Evolutionary conservation across 148 eudicot genomes (phyloP).

Genomic region (Amaranthus hypochondriacus): DNA sequence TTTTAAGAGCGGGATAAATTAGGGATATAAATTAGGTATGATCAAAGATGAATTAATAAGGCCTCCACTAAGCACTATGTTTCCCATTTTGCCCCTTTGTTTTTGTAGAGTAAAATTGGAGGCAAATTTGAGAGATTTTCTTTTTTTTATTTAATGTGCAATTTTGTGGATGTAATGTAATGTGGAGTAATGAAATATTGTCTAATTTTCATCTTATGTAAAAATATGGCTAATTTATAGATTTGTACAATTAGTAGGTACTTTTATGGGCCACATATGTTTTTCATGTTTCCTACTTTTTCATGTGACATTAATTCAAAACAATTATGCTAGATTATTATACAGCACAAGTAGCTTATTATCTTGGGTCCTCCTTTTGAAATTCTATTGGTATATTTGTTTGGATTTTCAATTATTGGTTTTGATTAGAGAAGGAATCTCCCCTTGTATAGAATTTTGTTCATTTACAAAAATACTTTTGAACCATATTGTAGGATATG

Average conservation of each 20-base stretch:
- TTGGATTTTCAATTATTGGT: neutral
- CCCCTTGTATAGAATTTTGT: neutral
- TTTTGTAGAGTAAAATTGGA: constrained; percentile 18
- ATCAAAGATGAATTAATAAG: constrained; percentile 1
- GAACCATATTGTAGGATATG: constrained; percentile 23
- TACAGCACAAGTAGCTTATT: neutral
- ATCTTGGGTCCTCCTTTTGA: neutral
- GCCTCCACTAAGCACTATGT: constrained; percentile 4
- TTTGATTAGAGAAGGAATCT: neutral
- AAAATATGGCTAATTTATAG: neutral
- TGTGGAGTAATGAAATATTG: neutral
- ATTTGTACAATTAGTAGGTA: neutral
- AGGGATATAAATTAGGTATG: neutral
- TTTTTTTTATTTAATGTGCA: neutral
- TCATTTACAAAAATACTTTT: neutral
- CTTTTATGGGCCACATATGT: constrained; percentile 7
- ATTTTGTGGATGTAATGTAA: neutral
- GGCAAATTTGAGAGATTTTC: constrained; percentile 20
- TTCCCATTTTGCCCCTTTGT: constrained; percentile 19
- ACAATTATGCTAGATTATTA: neutral
- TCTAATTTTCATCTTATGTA: no score
- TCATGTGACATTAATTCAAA: neutral
- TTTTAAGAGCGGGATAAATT: neutral
- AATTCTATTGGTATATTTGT: neutral
- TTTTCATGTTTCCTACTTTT: neutral